Conservation (phyloP, 1,139 yeast genomes). For the Debaryomyces coudertii region DNA sequence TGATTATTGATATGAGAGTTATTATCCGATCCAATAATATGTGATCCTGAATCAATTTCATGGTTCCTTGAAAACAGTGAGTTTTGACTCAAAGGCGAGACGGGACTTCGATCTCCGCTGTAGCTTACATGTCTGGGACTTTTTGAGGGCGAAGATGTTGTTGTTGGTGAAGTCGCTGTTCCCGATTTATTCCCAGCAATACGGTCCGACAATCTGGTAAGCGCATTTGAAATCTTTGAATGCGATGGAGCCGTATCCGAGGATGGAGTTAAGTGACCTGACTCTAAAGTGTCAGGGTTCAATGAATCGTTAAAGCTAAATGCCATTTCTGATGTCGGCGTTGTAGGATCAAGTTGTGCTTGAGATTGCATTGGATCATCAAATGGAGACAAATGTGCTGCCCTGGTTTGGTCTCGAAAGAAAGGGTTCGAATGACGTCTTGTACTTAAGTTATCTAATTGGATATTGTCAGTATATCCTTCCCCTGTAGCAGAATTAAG, state of each 20-base stretch:
- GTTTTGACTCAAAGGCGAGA: background rate
- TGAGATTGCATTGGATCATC: conserved; percentile 4
- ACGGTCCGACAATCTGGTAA: conserved; percentile 45
- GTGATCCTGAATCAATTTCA: conserved; percentile 1
- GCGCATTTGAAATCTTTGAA: conserved; percentile 30
- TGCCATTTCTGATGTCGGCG: background rate
- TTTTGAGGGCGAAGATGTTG: conserved; percentile 4
- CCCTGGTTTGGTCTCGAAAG: background rate
- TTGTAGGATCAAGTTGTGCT: background rate
- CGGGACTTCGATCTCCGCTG: background rate
- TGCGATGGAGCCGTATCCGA: conserved; percentile 19
- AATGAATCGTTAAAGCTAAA: background rate
- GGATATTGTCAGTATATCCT: conserved; percentile 26
- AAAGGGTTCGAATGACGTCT: background rate
- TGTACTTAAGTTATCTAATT: conserved; percentile 18
- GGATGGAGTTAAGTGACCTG: conserved; percentile 15
- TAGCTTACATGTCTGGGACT: background rate
- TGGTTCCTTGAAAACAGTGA: background rate
- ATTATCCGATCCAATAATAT: background rate
- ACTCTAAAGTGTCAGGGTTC: conserved; percentile 16
- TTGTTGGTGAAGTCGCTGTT: conserved; percentile 17
- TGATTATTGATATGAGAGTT: background rate
- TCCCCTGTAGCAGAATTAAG: conserved; percentile 7
- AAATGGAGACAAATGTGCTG: conserved; percentile 9
- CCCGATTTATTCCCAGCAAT: conserved; percentile 40